Evolutionary conservation across 257 asterid genomes (phyloP).

Genomic region (Scutellaria barbata): DNA sequence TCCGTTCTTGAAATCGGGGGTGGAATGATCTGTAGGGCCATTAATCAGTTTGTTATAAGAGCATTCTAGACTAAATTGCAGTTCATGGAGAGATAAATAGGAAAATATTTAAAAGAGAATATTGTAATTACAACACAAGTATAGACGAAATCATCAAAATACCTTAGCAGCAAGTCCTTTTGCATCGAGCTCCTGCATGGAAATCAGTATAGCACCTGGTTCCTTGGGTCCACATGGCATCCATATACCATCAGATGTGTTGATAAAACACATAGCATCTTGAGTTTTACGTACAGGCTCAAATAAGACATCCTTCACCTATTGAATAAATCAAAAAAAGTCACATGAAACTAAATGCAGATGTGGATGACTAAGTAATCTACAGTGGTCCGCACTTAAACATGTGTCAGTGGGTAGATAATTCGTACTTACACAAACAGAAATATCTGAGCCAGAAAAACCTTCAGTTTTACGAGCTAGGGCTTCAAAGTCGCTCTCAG

Average conservation of each 20-base stretch:
- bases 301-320: constrained; percentile 96
- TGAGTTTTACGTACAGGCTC: constrained; percentile 99
- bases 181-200: constrained; percentile 87
- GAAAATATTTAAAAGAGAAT: background rate
- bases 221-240: constrained; percentile 96
- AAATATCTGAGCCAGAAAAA: constrained; percentile 77
- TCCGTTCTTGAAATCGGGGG: constrained; percentile 88
- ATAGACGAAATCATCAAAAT: constrained; percentile 22
- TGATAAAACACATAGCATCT: constrained; percentile 85
- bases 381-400: background rate
- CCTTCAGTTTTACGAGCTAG: constrained; percentile 74
- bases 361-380: constrained; percentile 11
- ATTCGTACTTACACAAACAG: constrained; percentile 68
- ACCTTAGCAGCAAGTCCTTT: constrained; percentile 83
- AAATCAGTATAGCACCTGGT: constrained; percentile 73
- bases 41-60: background rate
- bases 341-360: constrained; percentile 1
- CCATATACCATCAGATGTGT: constrained; percentile 66
- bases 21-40: constrained; percentile 69
- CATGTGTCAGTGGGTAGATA: background rate
- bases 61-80: background rate
- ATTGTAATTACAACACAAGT: background rate
- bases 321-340: constrained; percentile 39
- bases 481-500: constrained; percentile 69
- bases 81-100: background rate